Conservation (phyloP, 768 basidiomycete species). For the Trametes gibbosa region DNA sequence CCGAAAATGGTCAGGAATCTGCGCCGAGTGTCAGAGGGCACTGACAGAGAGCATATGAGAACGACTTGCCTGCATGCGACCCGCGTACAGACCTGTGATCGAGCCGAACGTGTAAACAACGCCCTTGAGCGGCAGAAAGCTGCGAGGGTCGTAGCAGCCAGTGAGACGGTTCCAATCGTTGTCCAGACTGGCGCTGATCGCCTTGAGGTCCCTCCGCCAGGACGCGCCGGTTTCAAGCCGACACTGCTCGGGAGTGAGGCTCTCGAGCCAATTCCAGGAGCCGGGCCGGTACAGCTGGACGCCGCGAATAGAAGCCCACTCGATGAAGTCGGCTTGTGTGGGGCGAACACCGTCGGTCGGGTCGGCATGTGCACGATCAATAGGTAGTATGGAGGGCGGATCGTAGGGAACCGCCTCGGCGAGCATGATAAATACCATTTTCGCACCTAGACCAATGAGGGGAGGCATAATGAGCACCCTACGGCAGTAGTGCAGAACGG, state of each 20-base stretch:
- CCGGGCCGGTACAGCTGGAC: slow-evolving; percentile 33
- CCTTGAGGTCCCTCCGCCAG: slow-evolving; percentile 23
- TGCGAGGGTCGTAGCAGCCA: slow-evolving; percentile 42
- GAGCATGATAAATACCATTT: slow-evolving; percentile 59
- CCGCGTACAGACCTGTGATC: slow-evolving; percentile 60
- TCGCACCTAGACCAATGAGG: slow-evolving; percentile 54
- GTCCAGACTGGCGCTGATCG: slow-evolving; percentile 50
- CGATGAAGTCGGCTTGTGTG: slow-evolving; percentile 58
- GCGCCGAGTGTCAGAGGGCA: slow-evolving; percentile 1
- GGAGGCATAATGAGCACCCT: slow-evolving; percentile 36
- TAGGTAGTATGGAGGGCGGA: slow-evolving; percentile 32
- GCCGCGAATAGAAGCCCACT: slow-evolving; percentile 35
- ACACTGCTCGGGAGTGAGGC: slow-evolving; percentile 24
- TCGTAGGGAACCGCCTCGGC: slow-evolving; percentile 44
- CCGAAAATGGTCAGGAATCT: slow-evolving; percentile 35
- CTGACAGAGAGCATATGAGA: background rate
- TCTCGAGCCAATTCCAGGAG: slow-evolving; percentile 27
- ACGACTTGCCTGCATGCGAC: slow-evolving; percentile 49
- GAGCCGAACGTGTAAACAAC: slow-evolving; percentile 48
- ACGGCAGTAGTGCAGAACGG: slow-evolving; percentile 22
- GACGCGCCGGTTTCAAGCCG: slow-evolving; percentile 25
- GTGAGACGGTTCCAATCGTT: slow-evolving; percentile 55
- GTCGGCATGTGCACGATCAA: slow-evolving; percentile 28
- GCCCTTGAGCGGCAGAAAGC: slow-evolving; percentile 29
- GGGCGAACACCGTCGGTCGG: slow-evolving; percentile 32